A percentile compares a stretch with the other conserved stretches of the same genome.
These are phyloP conservation scores for Whalleya microplaca DNA, from an alignment of 2,329 filamentous ascomycete genomes.

Conservation along the genomic window DNA sequence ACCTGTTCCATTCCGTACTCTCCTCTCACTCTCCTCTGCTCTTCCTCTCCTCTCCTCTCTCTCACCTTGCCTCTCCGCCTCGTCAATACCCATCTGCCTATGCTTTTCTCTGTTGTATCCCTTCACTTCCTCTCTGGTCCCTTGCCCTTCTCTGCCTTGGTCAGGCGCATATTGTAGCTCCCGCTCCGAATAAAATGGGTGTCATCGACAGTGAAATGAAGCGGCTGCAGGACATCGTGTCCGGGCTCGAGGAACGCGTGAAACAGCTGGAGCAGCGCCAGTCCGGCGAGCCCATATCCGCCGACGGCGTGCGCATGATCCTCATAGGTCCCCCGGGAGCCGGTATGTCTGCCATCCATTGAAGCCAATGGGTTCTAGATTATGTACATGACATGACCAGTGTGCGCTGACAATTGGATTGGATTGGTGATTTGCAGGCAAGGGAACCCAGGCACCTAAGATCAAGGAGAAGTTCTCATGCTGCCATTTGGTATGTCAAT, in stretches of 20 bases:
- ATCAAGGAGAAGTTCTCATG: slow-evolving; percentile 98
- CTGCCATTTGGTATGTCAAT: slow-evolving; percentile 83
- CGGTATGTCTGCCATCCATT: slow-evolving; percentile 63
- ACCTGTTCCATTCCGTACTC: not conserved
- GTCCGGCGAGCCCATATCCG: slow-evolving; percentile 56
- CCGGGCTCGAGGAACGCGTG: slow-evolving; percentile 83
- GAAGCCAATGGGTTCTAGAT: slow-evolving; percentile 6
- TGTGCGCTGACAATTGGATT: slow-evolving; percentile 24
- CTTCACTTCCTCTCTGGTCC: slow-evolving; percentile 26
- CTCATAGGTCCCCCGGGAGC: slow-evolving; percentile 96
- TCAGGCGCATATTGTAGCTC: slow-evolving; percentile 29
- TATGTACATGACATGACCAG: no score
- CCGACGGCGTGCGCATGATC: slow-evolving; percentile 87
- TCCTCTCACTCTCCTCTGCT: slow-evolving; percentile 15
- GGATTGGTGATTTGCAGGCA: slow-evolving; percentile 74
- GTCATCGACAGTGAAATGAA: slow-evolving; percentile 85
- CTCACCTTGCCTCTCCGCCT: no score
- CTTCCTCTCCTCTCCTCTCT: slow-evolving; percentile 3
- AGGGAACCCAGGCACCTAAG: slow-evolving; percentile 96
- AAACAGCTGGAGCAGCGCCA: slow-evolving; percentile 81
- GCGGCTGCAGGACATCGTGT: slow-evolving; percentile 81
- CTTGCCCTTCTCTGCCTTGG: slow-evolving; percentile 25
- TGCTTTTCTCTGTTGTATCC: slow-evolving; percentile 12
- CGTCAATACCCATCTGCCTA: not conserved
- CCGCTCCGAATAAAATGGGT: slow-evolving; percentile 69